A percentile compares a stretch with the other conserved stretches of the same genome.
phyloP scores from a whole-genome alignment of 495 filamentous ascomycete species.

The Penicillium maclennaniae region DNA sequence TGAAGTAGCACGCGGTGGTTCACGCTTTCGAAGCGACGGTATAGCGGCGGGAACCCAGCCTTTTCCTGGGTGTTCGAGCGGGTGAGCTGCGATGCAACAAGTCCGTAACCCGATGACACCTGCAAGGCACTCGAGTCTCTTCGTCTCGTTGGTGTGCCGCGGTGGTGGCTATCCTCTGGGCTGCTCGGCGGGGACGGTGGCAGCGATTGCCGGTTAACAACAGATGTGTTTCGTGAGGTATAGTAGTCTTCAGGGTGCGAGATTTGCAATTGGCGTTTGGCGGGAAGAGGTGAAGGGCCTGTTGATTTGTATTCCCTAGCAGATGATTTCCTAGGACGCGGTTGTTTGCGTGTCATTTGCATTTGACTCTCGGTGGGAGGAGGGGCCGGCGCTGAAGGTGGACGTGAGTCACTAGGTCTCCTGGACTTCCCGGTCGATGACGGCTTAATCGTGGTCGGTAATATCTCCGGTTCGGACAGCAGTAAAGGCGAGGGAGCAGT shows the following conservation, averaged over 20 bases:
- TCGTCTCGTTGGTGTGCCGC: constrained; percentile 20
- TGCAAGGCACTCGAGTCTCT: constrained; percentile 24
- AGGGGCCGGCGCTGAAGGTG: constrained; percentile 20
- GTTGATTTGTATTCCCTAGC: background rate
- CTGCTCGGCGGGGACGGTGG: constrained; percentile 40
- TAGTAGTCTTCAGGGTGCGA: constrained; percentile 33
- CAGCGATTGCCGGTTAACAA: constrained; percentile 25
- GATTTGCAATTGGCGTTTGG: constrained; percentile 15
- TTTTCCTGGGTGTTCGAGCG: constrained; percentile 32
- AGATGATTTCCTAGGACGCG: constrained; percentile 18
- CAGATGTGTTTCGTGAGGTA: constrained; percentile 13
- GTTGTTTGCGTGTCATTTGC: constrained; percentile 24
- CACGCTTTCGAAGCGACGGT: constrained; percentile 77
- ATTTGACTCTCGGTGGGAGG: constrained; percentile 23
- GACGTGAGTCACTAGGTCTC: constrained; percentile 18
- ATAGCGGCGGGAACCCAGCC: constrained; percentile 59
- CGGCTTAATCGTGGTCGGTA: constrained; percentile 7
- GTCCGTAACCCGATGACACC: constrained; percentile 59
- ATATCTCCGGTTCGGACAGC: constrained; percentile 7
- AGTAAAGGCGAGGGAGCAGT: constrained; percentile 15
- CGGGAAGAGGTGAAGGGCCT: background rate
- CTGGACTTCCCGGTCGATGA: constrained; percentile 3
- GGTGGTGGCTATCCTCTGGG: constrained; percentile 33
- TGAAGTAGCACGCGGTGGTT: constrained; percentile 84
- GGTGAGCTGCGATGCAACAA: constrained; percentile 60